Conservation (phyloP, 345 rosid genomes). For the Brassica incana region DNA sequence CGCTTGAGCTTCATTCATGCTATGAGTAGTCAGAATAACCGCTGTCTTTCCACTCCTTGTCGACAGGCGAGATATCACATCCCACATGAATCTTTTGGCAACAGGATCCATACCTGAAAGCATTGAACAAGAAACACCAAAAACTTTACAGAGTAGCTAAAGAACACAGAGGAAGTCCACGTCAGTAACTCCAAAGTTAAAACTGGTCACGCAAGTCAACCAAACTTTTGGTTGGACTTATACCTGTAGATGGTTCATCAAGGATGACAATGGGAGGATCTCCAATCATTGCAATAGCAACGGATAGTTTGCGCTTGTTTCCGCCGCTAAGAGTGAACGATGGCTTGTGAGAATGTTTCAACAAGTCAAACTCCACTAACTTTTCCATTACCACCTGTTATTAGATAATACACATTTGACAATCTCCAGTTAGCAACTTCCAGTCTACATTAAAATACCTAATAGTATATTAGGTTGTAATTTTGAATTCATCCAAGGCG, state of each 20-base stretch:
- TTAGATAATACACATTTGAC: slow-evolving; percentile 6
- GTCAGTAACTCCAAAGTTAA: neutral
- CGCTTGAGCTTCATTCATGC: slow-evolving; percentile 99
- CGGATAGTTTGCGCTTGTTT: slow-evolving; percentile 92
- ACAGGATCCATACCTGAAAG: slow-evolving; percentile 91
- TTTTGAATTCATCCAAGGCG: slow-evolving; percentile 14
- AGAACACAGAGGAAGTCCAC: slow-evolving; percentile 13
- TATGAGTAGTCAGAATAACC: slow-evolving; percentile 92
- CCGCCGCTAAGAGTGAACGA: slow-evolving; percentile 92
- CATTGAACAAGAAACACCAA: slow-evolving; percentile 17
- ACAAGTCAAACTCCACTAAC: slow-evolving; percentile 83
- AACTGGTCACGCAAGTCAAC: neutral
- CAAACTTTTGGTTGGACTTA: slow-evolving; percentile 2
- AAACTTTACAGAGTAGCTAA: slow-evolving; percentile 13
- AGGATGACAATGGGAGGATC: slow-evolving; percentile 97
- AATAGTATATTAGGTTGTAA: slow-evolving; percentile 13
- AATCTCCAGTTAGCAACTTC: slow-evolving; percentile 8
- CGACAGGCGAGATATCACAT: slow-evolving; percentile 89
- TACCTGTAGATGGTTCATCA: slow-evolving; percentile 98
- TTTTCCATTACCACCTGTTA: slow-evolving; percentile 87
- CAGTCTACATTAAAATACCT: slow-evolving; percentile 1
- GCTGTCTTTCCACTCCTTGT: slow-evolving; percentile 96
- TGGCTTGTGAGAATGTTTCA: slow-evolving; percentile 84
- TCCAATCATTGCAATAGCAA: slow-evolving; percentile 98
- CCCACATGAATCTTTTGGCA: slow-evolving; percentile 99